Percentiles rank a stretch among this genome's conserved stretches.
These are phyloP conservation scores for Colletotrichum sansevieriae DNA, from an alignment of 2,329 filamentous ascomycete genomes.

Conservation along the genomic window DNA sequence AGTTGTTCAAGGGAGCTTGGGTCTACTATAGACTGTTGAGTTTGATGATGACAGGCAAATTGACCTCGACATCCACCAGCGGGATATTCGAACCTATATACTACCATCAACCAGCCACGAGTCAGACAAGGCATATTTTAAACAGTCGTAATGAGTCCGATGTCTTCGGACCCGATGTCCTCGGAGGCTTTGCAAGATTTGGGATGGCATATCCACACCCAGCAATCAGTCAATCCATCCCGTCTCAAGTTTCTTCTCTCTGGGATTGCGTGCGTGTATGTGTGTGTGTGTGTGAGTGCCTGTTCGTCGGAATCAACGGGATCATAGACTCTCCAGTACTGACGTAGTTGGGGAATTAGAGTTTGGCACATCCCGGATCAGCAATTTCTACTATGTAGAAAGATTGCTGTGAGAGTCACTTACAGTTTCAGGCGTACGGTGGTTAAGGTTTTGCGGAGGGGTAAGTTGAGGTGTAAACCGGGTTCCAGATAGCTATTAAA, in stretches of 20 bases:
- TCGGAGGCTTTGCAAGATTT: background rate
- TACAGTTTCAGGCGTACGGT: background rate
- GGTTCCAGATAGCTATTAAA: background rate
- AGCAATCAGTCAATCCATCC: background rate
- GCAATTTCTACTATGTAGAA: conserved; percentile 12
- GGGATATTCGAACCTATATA: background rate
- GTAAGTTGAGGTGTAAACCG: too few relatives aligned
- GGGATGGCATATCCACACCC: background rate
- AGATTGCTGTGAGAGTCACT: background rate
- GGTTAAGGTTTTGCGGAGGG: too few relatives aligned
- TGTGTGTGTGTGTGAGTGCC: background rate
- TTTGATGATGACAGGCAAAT: background rate
- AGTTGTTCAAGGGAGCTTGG: background rate
- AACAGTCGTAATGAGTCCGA: background rate
- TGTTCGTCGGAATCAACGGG: conserved; percentile 5
- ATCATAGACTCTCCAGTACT: background rate
- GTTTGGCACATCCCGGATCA: background rate
- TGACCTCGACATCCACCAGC: background rate
- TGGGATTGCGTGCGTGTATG: background rate
- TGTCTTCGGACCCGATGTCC: background rate
- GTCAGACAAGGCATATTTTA: background rate
- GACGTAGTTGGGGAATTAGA: background rate
- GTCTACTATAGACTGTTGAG: background rate
- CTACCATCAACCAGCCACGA: background rate
- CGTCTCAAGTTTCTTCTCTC: background rate